Evolutionary conservation across 768 basidiomycete species (phyloP).

Genomic region (Lactifluus rugatus): DNA sequence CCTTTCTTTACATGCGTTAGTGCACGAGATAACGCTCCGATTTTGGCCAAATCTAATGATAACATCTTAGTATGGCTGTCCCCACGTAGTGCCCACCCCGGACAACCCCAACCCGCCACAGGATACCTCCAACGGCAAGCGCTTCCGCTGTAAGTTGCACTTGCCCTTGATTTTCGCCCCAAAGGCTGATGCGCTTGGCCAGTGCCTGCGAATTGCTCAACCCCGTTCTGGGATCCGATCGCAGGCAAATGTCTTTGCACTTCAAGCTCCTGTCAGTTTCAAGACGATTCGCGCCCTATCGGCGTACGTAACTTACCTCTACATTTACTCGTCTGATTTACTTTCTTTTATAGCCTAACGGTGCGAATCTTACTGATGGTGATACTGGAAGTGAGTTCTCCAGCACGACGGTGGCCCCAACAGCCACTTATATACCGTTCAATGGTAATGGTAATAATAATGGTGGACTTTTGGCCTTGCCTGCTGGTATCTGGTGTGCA

Average conservation of each 20-base stretch:
- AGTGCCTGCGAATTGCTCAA: slow-evolving; percentile 67
- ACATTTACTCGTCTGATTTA: background rate
- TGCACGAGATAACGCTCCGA: slow-evolving; percentile 14
- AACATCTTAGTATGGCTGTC: slow-evolving; percentile 59
- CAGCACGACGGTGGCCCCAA: background rate
- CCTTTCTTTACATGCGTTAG: slow-evolving; percentile 72
- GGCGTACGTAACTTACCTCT: slow-evolving; percentile 37
- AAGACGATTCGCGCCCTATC: slow-evolving; percentile 52
- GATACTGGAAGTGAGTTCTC: slow-evolving; percentile 47
- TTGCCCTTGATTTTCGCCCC: background rate
- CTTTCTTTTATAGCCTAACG: slow-evolving; percentile 41
- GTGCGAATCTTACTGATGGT: slow-evolving; percentile 59
- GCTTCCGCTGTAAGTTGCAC: slow-evolving; percentile 43
- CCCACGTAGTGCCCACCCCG: slow-evolving; percentile 41
- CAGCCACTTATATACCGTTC: slow-evolving; percentile 12
- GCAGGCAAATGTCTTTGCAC: slow-evolving; percentile 54
- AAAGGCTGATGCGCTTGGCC: background rate
- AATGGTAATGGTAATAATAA: slow-evolving; percentile 19
- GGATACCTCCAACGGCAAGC: slow-evolving; percentile 35
- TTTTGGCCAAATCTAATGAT: background rate
- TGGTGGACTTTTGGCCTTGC: slow-evolving; percentile 2
- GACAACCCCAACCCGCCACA: slow-evolving; percentile 61
- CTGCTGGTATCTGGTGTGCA: slow-evolving; percentile 8
- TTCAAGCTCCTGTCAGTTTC: slow-evolving; percentile 46
- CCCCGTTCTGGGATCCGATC: slow-evolving; percentile 76